These are phyloP conservation scores for Candida coquimbonensis DNA, from an alignment of 805 yeast species.

Conservation along the genomic window DNA sequence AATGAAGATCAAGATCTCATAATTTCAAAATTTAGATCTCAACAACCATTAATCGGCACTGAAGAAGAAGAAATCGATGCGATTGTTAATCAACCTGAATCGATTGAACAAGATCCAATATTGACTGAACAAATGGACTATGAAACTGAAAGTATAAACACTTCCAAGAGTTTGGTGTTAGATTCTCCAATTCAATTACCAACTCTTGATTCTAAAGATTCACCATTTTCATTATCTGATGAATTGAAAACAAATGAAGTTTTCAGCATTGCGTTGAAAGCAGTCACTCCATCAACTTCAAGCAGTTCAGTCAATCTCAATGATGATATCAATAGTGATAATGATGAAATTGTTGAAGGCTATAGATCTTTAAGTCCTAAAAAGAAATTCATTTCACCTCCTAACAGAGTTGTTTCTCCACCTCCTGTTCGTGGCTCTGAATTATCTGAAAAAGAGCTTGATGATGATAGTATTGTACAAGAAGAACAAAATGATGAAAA, in stretches of 20 bases:
- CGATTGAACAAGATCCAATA: not conserved
- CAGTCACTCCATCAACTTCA: not conserved
- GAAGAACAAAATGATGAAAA: not conserved
- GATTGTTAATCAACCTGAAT: not conserved
- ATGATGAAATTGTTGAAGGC: slow-evolving; percentile 5
- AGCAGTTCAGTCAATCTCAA: not conserved
- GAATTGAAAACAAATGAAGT: slow-evolving; percentile 15
- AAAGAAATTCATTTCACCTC: not conserved
- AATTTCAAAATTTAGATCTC: not conserved
- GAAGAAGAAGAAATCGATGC: not conserved
- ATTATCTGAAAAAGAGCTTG: not conserved
- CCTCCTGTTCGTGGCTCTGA: not conserved
- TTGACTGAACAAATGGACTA: slow-evolving; percentile 1
- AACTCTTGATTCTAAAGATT: not conserved
- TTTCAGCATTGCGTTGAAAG: slow-evolving; percentile 2
- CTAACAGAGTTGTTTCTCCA: not conserved
- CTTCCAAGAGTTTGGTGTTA: not conserved
- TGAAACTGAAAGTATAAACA: not conserved
- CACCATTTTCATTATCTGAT: slow-evolving; percentile 12
- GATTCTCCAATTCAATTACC: slow-evolving; percentile 7
- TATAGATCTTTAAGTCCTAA: slow-evolving; percentile 8
- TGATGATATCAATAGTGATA: not conserved
- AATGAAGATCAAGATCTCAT: not conserved
- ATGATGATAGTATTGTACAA: too few relatives aligned
- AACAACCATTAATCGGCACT: not conserved